Base-by-base conservation (phyloP, 495 filamentous ascomycete species). In the Neurospora sp. region DNA sequence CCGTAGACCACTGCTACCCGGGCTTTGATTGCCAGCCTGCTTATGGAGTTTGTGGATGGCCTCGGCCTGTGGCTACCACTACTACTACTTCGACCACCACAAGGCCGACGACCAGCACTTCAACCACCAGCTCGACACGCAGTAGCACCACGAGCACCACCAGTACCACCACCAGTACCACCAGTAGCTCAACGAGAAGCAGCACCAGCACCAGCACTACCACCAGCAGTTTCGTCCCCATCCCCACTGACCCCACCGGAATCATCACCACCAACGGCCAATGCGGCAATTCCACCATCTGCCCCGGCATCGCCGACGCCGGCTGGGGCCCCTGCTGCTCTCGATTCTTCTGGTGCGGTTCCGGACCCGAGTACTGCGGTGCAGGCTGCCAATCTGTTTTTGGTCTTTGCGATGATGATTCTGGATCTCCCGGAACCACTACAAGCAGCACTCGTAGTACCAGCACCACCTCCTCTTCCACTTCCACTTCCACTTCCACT, bases 331-430 rank as follows among this genome's bases (percentile, higher is more conserved):
- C 48, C 31, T 86, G 83, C 78, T 86, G 82, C 75, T 81, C 78
- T 46, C 79, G 83, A 46, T 81, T 83, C 79, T 84, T 85, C 46
- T 88, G 81, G 77, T 88, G 86, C 74, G 88, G 87, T 31, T 79
- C 82, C 27, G 80, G 82, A 9, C 71, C 75, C 8, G 81, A 80
- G 35, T 88, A 84, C 72, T 90, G 88, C 75, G 85, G 84, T 31
- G 78, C 78, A 18, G 86, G 86, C 0, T 89, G 88, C 70, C 84
- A 86, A 76, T 70, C 76, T 22, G 73, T 76, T 22, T 86, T 81
- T 59, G 84, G 84, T 31, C 74, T 74, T 5, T 86, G 84, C 42
- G 74, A 75, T 2, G 73, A 74, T 46, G 42, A 71, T 1, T 69
- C 74, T 5, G 73, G 74, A 6, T 12, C 20, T 5, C 72, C 73